Base-by-base conservation (phyloP, 202 grass and related monocot species). In the Schoenoplectus tabernaemontani region DNA sequence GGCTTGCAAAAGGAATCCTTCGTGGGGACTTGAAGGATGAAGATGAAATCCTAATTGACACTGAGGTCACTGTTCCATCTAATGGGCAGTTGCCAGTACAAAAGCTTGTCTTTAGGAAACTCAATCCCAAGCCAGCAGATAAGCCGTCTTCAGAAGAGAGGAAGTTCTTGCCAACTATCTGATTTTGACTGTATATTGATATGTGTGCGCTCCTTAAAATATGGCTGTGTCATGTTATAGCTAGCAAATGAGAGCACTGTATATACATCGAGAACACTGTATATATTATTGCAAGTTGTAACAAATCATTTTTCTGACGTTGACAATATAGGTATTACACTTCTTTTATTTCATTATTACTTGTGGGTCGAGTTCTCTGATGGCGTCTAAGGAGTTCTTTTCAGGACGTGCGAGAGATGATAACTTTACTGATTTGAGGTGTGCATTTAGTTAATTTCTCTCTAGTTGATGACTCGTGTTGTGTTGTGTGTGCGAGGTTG, bases 1-100 rank as follows among this genome's bases (percentile, higher is more conserved):
- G 92, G 42, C 89, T 98, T 2, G 95, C 95, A 3, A 98, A 95
- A 48, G 91, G 96, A 64, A 91, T 99, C 73, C 85, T 95, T 1
- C 91, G 88, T 46, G 88, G 96, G 4, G 90, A 99, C n/a, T 92
- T 92, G 71, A 95, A 91, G 86, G 92, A 99, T 0, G 91, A 95
- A 84, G 96, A 99, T 73, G 86, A 19, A 50, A 83, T 99, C 54
- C 53, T 69, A 30, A 79, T 95, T 1, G 96, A 95, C 79, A 99
- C 92, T 0, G 88, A 91, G 82, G 88, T 99, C 30, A 89, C 79
- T 1, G 86, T 89, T 26, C 87, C 86, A 1, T 78, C 91, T 3
- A 99, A 95, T n/a, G 90, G 96, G 7, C 90, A 92, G 70, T 90
- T 89, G 73, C 96, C 88, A 0, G 89, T 92, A 58, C 96, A 95